A percentile compares a stretch with the other conserved stretches of the same genome.
phyloP scores from a whole-genome alignment of 2,329 filamentous ascomycete genomes.

The Tolypocladium ophioglossoides region DNA sequence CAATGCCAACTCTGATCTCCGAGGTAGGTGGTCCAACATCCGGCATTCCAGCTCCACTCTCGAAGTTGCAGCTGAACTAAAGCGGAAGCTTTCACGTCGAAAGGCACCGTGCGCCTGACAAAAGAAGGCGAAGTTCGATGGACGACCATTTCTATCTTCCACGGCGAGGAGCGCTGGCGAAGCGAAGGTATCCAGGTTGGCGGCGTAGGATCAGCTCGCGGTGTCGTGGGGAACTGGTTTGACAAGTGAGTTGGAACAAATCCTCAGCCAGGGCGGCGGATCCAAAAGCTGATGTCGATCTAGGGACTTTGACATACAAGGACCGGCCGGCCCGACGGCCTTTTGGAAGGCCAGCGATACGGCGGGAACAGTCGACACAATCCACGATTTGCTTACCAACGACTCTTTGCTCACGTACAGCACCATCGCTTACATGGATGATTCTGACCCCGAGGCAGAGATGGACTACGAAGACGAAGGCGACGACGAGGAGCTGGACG shows the following conservation, averaged over 20 bases:
- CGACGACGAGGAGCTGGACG: slow-evolving; percentile 19
- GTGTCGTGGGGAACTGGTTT: slow-evolving; percentile 69
- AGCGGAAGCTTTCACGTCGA: slow-evolving; percentile 11
- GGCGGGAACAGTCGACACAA: slow-evolving; percentile 11
- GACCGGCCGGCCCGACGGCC: slow-evolving; percentile 63
- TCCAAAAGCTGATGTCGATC: neutral
- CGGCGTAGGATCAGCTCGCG: slow-evolving; percentile 51
- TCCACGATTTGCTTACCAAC: slow-evolving; percentile 19
- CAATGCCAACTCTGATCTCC: slow-evolving; percentile 55
- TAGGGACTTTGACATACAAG: slow-evolving; percentile 55
- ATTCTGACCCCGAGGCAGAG: slow-evolving; percentile 13
- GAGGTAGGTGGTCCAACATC: slow-evolving; percentile 35
- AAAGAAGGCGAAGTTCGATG: slow-evolving; percentile 62
- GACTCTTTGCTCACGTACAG: slow-evolving; percentile 19
- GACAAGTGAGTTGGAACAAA: slow-evolving; percentile 43
- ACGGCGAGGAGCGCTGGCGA: slow-evolving; percentile 62
- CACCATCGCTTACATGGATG: slow-evolving; percentile 9
- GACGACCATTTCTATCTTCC: slow-evolving; percentile 56
- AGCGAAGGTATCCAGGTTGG: slow-evolving; percentile 68
- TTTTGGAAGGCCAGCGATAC: slow-evolving; percentile 65
- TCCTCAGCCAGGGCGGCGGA: neutral
- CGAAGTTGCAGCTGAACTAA: slow-evolving; percentile 8
- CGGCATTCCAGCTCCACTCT: neutral
- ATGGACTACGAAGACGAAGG: slow-evolving; percentile 15
- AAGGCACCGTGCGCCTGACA: slow-evolving; percentile 54